Conservation (phyloP, 2,329 filamentous ascomycete genomes). For the Xylaria sp. region DNA sequence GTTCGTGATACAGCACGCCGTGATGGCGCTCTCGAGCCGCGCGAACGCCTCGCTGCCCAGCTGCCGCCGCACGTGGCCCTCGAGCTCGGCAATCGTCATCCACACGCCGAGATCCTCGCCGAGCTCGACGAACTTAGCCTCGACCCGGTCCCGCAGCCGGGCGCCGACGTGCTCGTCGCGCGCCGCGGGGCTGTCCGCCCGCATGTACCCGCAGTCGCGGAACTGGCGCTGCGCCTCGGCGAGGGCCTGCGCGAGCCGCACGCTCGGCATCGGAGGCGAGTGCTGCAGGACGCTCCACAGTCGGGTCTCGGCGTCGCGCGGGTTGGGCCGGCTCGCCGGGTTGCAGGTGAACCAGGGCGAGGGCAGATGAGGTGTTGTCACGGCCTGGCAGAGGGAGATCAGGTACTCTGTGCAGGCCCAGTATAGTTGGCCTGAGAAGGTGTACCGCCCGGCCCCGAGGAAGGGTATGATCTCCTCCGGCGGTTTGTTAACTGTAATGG, state of each 20-base stretch:
- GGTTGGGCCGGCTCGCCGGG: conserved; percentile 10
- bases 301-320: conserved; percentile 33
- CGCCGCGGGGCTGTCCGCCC: conserved; percentile 33
- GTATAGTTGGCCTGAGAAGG: conserved; percentile 46
- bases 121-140: conserved; percentile 33
- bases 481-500: conserved; percentile 36
- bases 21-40: conserved; percentile 33
- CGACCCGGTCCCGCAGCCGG: conserved; percentile 31
- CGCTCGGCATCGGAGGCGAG: conserved; percentile 36
- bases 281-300: conserved; percentile 36
- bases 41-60: conserved; percentile 37
- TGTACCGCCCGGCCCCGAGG: conserved; percentile 43
- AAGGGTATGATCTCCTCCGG: conserved; percentile 43
- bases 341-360: conserved; percentile 29
- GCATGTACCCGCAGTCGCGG: conserved; percentile 38
- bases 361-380: conserved; percentile 26
- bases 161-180: conserved; percentile 23
- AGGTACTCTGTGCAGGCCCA: conserved; percentile 46
- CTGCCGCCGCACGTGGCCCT: conserved; percentile 38
- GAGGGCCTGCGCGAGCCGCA: conserved; percentile 40
- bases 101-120: conserved; percentile 38
- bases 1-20: neutral
- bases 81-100: conserved; percentile 40
- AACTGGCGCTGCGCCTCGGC: conserved; percentile 43
- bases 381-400: conserved; percentile 35